Evolutionary conservation across 2,329 filamentous ascomycete genomes (phyloP), one percentile per base, ranked within the genome.

Genomic region (Sclerotinia sclerotiorum): DNA sequence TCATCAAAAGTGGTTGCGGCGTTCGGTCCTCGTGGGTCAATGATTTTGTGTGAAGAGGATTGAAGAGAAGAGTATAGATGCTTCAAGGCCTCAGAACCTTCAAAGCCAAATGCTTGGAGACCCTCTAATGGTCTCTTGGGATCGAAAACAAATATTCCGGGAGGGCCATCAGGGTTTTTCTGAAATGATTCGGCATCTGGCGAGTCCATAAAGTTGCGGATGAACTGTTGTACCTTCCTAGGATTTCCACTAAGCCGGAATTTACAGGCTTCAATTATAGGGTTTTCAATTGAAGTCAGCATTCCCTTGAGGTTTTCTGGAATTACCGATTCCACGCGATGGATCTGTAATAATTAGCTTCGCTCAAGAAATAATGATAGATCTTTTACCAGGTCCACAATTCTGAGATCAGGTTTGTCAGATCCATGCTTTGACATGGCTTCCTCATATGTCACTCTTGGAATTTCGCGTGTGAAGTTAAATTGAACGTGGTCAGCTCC

Each of bases 391-490:
- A 86, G 80, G 35, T 88, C 88, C 1, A 87, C 85, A 49, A 94
- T 90, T 24, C 95, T 87, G 13, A 94, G 81, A 76, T 99, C 95
- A 5, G 95, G 95, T 79, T 99, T 99, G 79, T 99, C 95, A 5
- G 88, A 91, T 15, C 95, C 95, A 75, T 94, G 97, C 3, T 80
- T 82, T 1, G 84, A 81, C 89, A 99, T 98, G 24, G 90, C 90
- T 51, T 91, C 83, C 44, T 90, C 79, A 76, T 98, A 99, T 1
- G 86, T 85, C 74, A 93, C 73, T 51, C 72, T 63, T 51, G 64
- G 67, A 57, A 78, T 78, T 11, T 49, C n/a, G 5, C 17, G 29
- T 6, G 67, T 17, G 65, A 48, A 10, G 42, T 27, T 15, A 64
- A 49, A n/a, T 72, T 19, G 27, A 52, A 13, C 27, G n/a, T 54